Evolutionary conservation across 768 basidiomycete genomes (phyloP).

Genomic region (Lactarius tabidus): DNA sequence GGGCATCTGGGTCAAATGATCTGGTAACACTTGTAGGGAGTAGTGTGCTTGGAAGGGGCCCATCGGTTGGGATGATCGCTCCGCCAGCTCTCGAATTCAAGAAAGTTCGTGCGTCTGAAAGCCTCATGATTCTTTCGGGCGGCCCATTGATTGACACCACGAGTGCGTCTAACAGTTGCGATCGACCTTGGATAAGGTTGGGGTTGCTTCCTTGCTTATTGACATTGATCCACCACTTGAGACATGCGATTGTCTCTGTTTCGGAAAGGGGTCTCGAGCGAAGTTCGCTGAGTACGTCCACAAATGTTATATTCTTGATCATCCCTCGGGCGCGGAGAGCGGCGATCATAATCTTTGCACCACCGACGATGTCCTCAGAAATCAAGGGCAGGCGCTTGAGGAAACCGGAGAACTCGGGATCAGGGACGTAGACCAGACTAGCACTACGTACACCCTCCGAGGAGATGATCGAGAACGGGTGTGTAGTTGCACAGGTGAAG

Average conservation of each 20-base stretch:
- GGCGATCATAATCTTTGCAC: conserved; percentile 57
- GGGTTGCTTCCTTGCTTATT: conserved; percentile 37
- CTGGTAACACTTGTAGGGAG: conserved; percentile 66
- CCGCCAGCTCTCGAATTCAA: conserved; percentile 58
- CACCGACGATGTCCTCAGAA: conserved; percentile 53
- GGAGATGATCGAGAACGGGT: conserved; percentile 67
- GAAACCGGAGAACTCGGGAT: conserved; percentile 66
- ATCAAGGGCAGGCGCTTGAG: conserved; percentile 74
- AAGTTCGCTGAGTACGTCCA: conserved; percentile 80
- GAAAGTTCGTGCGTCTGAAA: conserved; percentile 68
- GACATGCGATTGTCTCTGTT: conserved; percentile 72
- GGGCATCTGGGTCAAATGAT: conserved; percentile 46
- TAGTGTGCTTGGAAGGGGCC: conserved; percentile 70
- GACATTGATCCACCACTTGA: conserved; percentile 78
- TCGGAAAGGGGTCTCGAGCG: conserved; percentile 62
- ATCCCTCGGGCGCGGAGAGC: conserved; percentile 57
- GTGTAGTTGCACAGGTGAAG: conserved; percentile 55
- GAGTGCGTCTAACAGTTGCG: conserved; percentile 66
- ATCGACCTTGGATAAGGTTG: conserved; percentile 45
- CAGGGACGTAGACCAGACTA: conserved; percentile 66
- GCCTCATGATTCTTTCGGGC: conserved; percentile 57
- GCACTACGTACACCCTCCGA: conserved; percentile 66
- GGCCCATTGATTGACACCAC: conserved; percentile 47
- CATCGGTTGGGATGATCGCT: conserved; percentile 59
- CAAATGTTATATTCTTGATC: conserved; percentile 70